A percentile compares a stretch with the other conserved stretches of the same genome.
phyloP scores from a whole-genome alignment of 805 yeast species.

The Millerozyma miso region DNA sequence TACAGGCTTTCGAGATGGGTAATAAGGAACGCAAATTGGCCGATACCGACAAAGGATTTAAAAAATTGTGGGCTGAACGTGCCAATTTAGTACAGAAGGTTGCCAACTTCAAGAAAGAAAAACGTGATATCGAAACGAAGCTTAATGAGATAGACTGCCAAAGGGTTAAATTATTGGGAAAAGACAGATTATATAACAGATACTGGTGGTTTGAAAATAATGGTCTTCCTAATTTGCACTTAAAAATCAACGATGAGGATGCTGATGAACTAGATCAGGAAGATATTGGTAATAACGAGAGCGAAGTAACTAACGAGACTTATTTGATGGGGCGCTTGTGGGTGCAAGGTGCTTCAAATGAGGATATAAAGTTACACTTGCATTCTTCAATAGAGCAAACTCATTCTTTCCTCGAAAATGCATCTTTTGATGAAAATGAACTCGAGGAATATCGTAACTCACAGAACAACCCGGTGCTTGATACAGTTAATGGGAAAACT shows the following conservation, averaged over 20 bases:
- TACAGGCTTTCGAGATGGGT: slow-evolving; percentile 36
- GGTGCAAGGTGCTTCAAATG: slow-evolving; percentile 81
- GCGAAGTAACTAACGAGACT: slow-evolving; percentile 46
- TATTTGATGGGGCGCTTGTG: slow-evolving; percentile 81
- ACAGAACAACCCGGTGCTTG: background rate
- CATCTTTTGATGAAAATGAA: slow-evolving; percentile 1
- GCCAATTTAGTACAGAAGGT: slow-evolving; percentile 35
- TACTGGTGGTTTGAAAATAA: slow-evolving; percentile 95
- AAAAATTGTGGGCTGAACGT: slow-evolving; percentile 42
- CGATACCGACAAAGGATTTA: slow-evolving; percentile 39
- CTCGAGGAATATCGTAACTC: background rate
- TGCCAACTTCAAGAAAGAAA: slow-evolving; percentile 45
- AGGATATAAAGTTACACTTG: slow-evolving; percentile 34
- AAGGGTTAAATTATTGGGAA: slow-evolving; percentile 70
- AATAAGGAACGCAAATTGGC: slow-evolving; percentile 37
- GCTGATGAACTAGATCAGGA: slow-evolving; percentile 33
- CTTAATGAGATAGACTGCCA: slow-evolving; percentile 73
- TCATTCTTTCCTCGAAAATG: slow-evolving; percentile 9
- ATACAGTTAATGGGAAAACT: slow-evolving; percentile 1
- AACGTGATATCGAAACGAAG: slow-evolving; percentile 53
- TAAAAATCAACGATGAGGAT: slow-evolving; percentile 36
- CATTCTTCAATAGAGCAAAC: slow-evolving; percentile 9
- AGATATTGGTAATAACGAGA: slow-evolving; percentile 25
- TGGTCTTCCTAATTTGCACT: slow-evolving; percentile 62
- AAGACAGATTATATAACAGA: slow-evolving; percentile 77